Percentiles rank a stretch among this genome's conserved stretches.
These are phyloP conservation scores for Globisporangium irregulare DNA, from an alignment of 352 stramenopile species.

Conservation along the genomic window DNA sequence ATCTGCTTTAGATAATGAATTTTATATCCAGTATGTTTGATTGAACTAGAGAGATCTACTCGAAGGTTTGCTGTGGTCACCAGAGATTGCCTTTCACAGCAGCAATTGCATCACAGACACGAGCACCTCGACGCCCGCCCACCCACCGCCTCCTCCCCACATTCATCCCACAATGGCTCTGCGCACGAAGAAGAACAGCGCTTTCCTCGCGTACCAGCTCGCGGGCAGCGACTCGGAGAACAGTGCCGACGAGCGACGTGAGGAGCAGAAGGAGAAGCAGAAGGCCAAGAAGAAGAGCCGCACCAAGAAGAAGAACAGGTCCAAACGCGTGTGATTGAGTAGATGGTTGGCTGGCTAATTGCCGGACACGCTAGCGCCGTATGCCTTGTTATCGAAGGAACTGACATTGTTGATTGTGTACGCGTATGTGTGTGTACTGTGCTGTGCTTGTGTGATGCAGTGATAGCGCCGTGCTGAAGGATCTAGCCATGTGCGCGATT, in stretches of 20 bases:
- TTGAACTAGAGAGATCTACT: background rate
- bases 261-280: constrained; percentile 57
- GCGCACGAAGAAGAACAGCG: constrained; percentile 52
- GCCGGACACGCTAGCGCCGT: background rate
- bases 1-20: background rate
- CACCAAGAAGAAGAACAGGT: constrained; percentile 77
- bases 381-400: background rate
- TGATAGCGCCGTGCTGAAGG: constrained; percentile 65
- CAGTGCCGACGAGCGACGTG: constrained; percentile 50
- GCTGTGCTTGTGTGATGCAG: constrained; percentile 21
- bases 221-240: constrained; percentile 43
- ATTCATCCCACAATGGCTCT: constrained; percentile 6
- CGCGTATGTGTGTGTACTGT: background rate
- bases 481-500: constrained; percentile 62
- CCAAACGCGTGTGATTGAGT: constrained; percentile 1
- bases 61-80: background rate
- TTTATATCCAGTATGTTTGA: background rate
- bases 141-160: background rate
- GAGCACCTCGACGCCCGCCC: background rate
- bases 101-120: constrained; percentile 10
- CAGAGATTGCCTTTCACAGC: background rate
- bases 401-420: background rate
- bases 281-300: constrained; percentile 73
- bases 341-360: background rate
- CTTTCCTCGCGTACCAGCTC: constrained; percentile 63